Evolutionary conservation across 139 green algal genomes (phyloP).

Genomic region (Desmodesmus armatus): DNA sequence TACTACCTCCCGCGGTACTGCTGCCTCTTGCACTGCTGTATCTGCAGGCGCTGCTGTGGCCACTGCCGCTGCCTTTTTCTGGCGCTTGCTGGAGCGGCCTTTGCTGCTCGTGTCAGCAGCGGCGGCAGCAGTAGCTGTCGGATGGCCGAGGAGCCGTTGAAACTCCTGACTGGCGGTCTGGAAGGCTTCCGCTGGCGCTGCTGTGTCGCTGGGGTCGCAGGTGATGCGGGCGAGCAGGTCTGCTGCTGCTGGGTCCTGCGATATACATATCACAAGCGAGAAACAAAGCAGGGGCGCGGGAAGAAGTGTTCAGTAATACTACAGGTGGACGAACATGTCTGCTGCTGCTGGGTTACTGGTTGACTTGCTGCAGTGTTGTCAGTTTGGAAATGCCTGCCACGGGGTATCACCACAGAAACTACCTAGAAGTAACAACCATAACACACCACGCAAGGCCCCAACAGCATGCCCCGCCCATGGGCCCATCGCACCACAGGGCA

Average conservation of each 20-base stretch:
- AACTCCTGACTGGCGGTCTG: conserved; percentile 28
- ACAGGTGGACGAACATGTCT: too few species aligned
- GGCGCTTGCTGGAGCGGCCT: not conserved
- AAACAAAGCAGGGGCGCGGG: not conserved
- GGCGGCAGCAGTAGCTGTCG: not conserved
- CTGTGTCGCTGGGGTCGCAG: not conserved
- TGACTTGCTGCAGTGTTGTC: too few species aligned
- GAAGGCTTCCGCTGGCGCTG: conserved; percentile 10
- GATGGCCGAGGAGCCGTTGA: conserved; percentile 16
- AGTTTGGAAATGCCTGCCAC: too few species aligned
- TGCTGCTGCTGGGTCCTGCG: conserved; percentile 55
- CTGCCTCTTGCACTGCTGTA: not conserved
- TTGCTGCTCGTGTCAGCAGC: not conserved
- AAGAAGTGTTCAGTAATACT: too few species aligned
- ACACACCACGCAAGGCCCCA: too few species aligned
- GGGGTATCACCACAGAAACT: too few species aligned
- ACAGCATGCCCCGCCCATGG: too few species aligned
- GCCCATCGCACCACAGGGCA: too few species aligned
- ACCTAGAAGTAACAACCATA: too few species aligned
- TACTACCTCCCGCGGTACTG: not conserved
- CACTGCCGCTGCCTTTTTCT: conserved; percentile 5
- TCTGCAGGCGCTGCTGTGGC: not conserved
- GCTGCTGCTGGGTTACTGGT: too few species aligned
- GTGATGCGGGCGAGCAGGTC: conserved; percentile 63
- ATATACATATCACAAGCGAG: conserved; percentile 3